phyloP scores from a whole-genome alignment of 345 rosid species.

The Eucalyptus sp. region DNA sequence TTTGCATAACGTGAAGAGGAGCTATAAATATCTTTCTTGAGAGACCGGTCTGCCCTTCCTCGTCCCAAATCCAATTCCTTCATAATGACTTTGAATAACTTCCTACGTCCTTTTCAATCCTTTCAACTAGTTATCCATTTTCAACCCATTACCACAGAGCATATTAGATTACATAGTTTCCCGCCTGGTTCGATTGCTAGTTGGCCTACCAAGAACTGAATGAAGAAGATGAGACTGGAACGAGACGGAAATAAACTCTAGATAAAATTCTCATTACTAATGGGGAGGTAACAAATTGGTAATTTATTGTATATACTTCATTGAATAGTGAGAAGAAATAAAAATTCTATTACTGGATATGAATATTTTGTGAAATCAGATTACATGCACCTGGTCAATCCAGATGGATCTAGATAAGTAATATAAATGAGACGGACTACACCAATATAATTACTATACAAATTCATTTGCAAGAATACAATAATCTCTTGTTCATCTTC shows the following conservation, averaged over 20 bases:
- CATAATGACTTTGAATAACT: not conserved
- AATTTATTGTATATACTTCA: not conserved
- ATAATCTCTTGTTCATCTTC: not conserved
- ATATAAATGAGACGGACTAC: not conserved
- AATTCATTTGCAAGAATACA: not conserved
- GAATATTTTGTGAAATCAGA: not conserved
- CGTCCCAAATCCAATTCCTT: not conserved
- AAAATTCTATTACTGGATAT: not conserved
- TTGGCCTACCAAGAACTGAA: not conserved
- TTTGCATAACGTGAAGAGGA: not conserved
- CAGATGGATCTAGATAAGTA: no score
- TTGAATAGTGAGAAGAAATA: not conserved
- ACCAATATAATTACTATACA: not conserved
- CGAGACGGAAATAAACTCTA: not conserved
- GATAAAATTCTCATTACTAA: not conserved
- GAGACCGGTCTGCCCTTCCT: not conserved
- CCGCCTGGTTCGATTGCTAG: fast-evolving
- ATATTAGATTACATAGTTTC: not conserved
- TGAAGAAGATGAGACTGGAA: not conserved
- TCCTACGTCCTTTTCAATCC: no score
- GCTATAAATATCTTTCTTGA: not conserved
- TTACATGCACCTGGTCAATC: no score
- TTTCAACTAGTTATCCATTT: not conserved
- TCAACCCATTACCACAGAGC: no score
- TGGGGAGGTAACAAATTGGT: not conserved